Evolutionary conservation across 441 rosid genomes (phyloP).

Genomic region (Adansonia gregorii): DNA sequence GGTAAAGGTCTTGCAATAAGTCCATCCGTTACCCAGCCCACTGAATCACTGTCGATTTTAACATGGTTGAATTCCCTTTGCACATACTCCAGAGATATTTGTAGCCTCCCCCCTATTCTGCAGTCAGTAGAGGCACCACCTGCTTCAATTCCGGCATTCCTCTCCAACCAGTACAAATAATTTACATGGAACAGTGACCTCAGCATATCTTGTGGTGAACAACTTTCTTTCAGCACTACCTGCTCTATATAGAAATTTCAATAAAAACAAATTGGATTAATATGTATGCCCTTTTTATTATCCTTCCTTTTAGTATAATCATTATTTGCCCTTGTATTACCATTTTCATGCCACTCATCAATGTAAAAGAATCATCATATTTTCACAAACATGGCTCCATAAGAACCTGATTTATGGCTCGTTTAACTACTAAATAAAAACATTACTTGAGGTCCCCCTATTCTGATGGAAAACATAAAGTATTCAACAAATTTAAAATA

Average conservation of each 20-base stretch:
- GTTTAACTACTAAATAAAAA: too few species aligned
- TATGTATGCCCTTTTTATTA: background rate
- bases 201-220: slow-evolving; percentile 85
- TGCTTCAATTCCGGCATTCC: slow-evolving; percentile 81
- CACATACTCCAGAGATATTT: slow-evolving; percentile 76
- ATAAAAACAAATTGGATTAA: background rate
- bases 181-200: slow-evolving; percentile 89
- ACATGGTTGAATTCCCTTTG: slow-evolving; percentile 80
- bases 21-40: slow-evolving; percentile 85
- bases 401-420: too few species aligned
- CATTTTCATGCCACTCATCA: background rate
- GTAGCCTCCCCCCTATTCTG: slow-evolving; percentile 72
- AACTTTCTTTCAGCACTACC: slow-evolving; percentile 87
- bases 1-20: slow-evolving; percentile 89
- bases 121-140: slow-evolving; percentile 62
- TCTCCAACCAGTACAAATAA: slow-evolving; percentile 92
- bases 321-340: background rate
- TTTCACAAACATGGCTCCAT: too few species aligned
- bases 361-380: background rate
- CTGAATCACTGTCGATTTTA: slow-evolving; percentile 65
- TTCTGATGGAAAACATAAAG: background rate
- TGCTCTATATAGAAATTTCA: slow-evolving; percentile 32
- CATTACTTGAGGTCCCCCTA: background rate
- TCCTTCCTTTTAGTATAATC: background rate
- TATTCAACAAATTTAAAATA: slow-evolving; percentile 8